Conservation (phyloP, 495 filamentous ascomycete genomes). For the Friedmanniomyces endolithicus region DNA sequence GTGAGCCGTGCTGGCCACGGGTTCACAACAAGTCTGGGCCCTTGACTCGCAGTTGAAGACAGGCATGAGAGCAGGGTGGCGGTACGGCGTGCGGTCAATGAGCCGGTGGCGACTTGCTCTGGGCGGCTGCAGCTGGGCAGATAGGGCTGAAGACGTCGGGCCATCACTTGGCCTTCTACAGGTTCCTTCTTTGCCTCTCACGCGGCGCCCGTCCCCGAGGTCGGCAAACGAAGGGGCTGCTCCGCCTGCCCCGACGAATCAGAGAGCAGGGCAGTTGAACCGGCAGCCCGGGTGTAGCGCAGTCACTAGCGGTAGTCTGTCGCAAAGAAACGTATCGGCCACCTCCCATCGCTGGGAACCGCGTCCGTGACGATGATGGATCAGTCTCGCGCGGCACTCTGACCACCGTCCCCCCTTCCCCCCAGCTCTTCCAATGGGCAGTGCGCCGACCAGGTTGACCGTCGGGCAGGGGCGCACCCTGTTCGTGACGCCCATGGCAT, state of each 20-base stretch:
- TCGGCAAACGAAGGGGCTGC: not conserved
- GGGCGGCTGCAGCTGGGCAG: too few relatives aligned
- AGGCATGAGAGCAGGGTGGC: too few relatives aligned
- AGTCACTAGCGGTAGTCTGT: not conserved
- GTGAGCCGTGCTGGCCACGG: not conserved
- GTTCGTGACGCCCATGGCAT: not conserved
- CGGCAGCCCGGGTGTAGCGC: not conserved
- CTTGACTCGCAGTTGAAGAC: not conserved
- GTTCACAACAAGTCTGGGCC: too few relatives aligned
- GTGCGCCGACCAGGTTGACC: not conserved
- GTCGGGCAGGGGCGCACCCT: conserved; percentile 1
- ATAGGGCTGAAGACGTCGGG: not conserved
- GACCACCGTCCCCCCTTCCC: not conserved
- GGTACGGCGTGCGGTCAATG: too few relatives aligned
- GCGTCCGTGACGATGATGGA: not conserved
- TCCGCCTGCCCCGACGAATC: not conserved
- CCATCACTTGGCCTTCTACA: too few relatives aligned
- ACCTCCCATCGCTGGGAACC: conserved; percentile 14
- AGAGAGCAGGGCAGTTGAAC: not conserved
- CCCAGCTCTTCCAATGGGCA: conserved; percentile 7
- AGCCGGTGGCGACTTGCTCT: too few relatives aligned
- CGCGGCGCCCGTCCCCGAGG: not conserved
- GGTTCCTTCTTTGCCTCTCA: not conserved
- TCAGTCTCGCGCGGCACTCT: conserved; percentile 1
- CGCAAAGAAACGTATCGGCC: conserved; percentile 6